Evolutionary conservation across 176 grass and related monocot species (phyloP).

Genomic region (barley (Hordeum vulgare)): DNA sequence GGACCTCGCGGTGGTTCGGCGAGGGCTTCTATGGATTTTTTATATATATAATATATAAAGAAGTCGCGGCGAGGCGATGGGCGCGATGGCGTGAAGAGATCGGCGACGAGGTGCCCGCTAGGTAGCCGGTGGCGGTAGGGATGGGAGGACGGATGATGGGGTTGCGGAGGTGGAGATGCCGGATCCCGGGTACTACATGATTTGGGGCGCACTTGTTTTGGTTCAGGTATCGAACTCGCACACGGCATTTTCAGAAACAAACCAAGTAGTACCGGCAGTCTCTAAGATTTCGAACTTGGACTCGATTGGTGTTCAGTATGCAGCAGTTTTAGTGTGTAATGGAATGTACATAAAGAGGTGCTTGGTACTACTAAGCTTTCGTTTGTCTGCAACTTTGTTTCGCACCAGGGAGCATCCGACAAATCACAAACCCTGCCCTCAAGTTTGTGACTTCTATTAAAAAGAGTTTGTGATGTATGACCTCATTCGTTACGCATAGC

Average conservation of each 20-base stretch:
- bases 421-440: background rate
- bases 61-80: background rate
- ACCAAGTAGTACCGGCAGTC: too few species aligned
- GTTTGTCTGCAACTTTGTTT: background rate
- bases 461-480: background rate
- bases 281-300: too few species aligned
- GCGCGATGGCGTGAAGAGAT: conserved; percentile 8
- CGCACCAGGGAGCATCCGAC: background rate
- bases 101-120: background rate
- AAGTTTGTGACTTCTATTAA: background rate
- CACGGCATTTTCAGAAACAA: background rate
- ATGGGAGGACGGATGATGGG: background rate
- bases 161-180: background rate
- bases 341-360: background rate
- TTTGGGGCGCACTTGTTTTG: background rate
- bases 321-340: too few species aligned
- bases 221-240: background rate
- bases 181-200: background rate
- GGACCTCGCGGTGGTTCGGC: background rate
- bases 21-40: background rate
- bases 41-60: background rate
- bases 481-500: background rate
- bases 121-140: background rate
- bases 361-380: background rate
- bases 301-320: too few species aligned